Base-by-base conservation (phyloP, 1,139 yeast genomes). In the Diutina catenulata region DNA sequence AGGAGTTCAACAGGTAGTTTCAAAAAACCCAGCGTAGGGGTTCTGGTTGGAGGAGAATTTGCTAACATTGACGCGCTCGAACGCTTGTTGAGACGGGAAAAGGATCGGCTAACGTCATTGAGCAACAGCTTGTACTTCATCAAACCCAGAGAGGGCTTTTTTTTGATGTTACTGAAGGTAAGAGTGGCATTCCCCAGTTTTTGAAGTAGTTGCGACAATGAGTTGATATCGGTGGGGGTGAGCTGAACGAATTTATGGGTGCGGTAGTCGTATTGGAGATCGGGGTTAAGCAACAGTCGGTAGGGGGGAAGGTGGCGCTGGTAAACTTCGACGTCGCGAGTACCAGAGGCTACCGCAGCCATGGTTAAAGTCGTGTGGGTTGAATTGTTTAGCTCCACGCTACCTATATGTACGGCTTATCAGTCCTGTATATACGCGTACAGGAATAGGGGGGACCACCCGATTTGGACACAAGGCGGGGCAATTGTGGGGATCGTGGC, bases 51-150 rank as follows among this genome's bases (percentile, higher is more conserved):
- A 10, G 31, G n/a, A n/a, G n/a, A n/a, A n/a, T n/a, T n/a, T n/a
- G n/a, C n/a, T n/a, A n/a, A n/a, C n/a, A n/a, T n/a, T n/a, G n/a
- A n/a, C n/a, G n/a, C n/a, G n/a, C n/a, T 27, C 3, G 35, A 20
- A 2, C 35, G 24, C 9, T 20, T 20, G 19, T 25, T 25, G 13
- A 31, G 20, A 5, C 35, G 35, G 13, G 25, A 21, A 3, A 31
- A 13, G 14, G 25, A 21, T n/a, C 35, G 24, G 4, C 35, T 25
- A 11, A 66, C 71, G 47, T 67, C 73, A 37, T 62, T 56, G 13
- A 67, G 50, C 37, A 67, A 47, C 9, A 66, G 60, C 46, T 59
- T 64, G 43, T 67, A 67, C 46, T 65, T 66, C 70, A 66, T 65
- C 43, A 62, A 63, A 44, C 65, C 19, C 31, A 39, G n/a, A 24